Evolutionary conservation across 2,329 filamentous ascomycete genomes (phyloP).

Genomic region (Tolypocladium ophioglossoides): DNA sequence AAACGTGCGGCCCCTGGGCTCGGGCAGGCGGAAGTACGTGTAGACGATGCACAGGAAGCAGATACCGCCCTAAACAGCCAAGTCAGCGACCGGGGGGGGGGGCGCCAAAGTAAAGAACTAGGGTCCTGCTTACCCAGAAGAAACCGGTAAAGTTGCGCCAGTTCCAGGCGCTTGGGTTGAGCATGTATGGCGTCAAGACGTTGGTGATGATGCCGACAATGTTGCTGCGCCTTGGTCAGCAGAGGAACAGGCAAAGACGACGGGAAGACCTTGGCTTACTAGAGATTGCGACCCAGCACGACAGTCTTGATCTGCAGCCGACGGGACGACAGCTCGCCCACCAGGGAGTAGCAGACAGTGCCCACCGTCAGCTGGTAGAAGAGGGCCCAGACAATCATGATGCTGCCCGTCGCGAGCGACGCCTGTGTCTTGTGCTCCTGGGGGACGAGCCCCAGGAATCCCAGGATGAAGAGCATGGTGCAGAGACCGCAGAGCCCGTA

Average conservation of each 20-base stretch:
- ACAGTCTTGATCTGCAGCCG: slow-evolving; percentile 87
- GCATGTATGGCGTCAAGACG: slow-evolving; percentile 83
- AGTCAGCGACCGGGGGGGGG: not conserved
- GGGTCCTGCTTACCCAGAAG: slow-evolving; percentile 52
- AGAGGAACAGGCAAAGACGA: too few relatives aligned
- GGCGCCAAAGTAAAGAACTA: not conserved
- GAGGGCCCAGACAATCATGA: slow-evolving; percentile 77
- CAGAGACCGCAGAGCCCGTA: slow-evolving; percentile 65
- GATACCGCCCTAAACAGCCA: slow-evolving; percentile 46
- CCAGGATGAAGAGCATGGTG: slow-evolving; percentile 70
- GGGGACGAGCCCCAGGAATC: slow-evolving; percentile 70
- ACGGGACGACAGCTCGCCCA: slow-evolving; percentile 72
- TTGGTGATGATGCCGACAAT: slow-evolving; percentile 72
- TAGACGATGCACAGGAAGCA: slow-evolving; percentile 76
- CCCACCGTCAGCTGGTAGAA: slow-evolving; percentile 82
- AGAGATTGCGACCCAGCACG: slow-evolving; percentile 70
- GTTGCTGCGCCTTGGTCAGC: slow-evolving; percentile 38
- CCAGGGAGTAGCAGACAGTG: slow-evolving; percentile 81
- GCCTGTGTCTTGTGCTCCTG: slow-evolving; percentile 44
- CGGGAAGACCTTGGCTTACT: slow-evolving; percentile 32
- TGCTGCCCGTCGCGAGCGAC: slow-evolving; percentile 68
- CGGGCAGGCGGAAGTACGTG: slow-evolving; percentile 48
- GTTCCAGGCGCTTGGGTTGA: slow-evolving; percentile 78
- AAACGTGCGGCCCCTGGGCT: slow-evolving; percentile 70
- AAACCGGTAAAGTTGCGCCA: slow-evolving; percentile 84